phyloP scores from a whole-genome alignment of 495 filamentous ascomycete genomes.

The Thermochaetoides thermophila region DNA sequence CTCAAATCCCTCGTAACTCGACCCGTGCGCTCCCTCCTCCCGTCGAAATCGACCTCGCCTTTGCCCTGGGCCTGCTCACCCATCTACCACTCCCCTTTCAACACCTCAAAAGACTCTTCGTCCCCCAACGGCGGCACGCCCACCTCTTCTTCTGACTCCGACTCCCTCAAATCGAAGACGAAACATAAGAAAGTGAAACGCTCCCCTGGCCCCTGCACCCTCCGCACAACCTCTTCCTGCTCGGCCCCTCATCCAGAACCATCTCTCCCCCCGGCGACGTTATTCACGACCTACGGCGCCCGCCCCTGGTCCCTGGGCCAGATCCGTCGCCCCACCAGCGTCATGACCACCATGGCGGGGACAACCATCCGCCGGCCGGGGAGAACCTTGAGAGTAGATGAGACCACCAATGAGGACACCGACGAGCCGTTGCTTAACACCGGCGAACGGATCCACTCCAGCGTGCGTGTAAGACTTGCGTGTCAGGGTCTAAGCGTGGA shows the following conservation, averaged over 20 bases:
- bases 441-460: constrained; percentile 14
- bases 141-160: neutral
- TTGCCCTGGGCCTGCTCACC: neutral
- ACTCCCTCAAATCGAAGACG: no score
- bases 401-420: constrained; percentile 19
- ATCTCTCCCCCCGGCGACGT: constrained; percentile 5
- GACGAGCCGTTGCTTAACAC: constrained; percentile 16
- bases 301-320: constrained; percentile 16
- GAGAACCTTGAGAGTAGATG: constrained; percentile 13
- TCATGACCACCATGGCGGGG: constrained; percentile 12
- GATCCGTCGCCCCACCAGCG: constrained; percentile 11
- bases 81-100: neutral
- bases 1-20: no score
- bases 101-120: neutral
- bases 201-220: constrained; percentile 1
- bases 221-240: constrained; percentile 2
- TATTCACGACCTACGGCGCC: constrained; percentile 10
- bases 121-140: constrained; percentile 3
- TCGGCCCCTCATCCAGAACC: constrained; percentile 4
- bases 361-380: constrained; percentile 18
- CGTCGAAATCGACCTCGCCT: no score
- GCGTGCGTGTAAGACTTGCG: constrained; percentile 14
- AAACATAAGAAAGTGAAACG: neutral
- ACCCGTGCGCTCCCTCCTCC: no score
- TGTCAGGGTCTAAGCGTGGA: constrained; percentile 16